Conservation (phyloP, 495 filamentous ascomycete species). For the Neurospora cerealis region DNA sequence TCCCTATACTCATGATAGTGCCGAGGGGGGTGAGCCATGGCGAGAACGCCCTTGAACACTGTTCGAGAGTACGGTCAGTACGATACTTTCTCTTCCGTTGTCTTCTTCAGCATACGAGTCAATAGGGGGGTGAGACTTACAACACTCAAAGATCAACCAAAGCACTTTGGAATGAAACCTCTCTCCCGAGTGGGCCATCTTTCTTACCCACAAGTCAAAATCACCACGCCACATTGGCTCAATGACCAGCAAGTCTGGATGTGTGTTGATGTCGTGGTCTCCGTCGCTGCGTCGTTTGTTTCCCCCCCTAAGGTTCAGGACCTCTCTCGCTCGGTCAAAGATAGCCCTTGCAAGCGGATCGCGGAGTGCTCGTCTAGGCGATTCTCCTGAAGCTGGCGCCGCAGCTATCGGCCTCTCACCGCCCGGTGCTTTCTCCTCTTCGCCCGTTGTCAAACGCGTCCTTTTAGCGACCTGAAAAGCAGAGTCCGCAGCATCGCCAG, state of each 20-base stretch:
- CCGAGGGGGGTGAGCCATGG: not conserved
- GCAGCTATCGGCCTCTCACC: not conserved
- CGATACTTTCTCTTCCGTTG: not conserved
- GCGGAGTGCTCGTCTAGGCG: not conserved
- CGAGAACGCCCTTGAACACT: constrained; percentile 1
- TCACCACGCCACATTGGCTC: not conserved
- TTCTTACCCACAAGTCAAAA: not conserved
- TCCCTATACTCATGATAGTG: not conserved
- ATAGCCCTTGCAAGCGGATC: not conserved
- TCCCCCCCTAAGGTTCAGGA: not conserved
- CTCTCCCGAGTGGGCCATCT: not conserved
- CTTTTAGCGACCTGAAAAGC: not conserved
- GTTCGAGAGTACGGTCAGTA: not conserved
- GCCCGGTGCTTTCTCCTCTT: not conserved
- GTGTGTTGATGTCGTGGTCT: not conserved
- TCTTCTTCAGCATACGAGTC: not conserved
- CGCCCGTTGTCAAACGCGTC: not conserved
- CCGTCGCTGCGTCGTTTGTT: not conserved
- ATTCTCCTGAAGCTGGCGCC: not conserved
- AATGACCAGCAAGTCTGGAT: not conserved
- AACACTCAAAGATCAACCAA: not conserved
- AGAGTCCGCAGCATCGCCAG: not conserved
- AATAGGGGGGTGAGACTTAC: not conserved
- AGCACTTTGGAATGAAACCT: not conserved
- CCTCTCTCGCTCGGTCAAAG: not conserved